Conservation (phyloP, 305 asterid species). For the Fraxinus albicans region DNA sequence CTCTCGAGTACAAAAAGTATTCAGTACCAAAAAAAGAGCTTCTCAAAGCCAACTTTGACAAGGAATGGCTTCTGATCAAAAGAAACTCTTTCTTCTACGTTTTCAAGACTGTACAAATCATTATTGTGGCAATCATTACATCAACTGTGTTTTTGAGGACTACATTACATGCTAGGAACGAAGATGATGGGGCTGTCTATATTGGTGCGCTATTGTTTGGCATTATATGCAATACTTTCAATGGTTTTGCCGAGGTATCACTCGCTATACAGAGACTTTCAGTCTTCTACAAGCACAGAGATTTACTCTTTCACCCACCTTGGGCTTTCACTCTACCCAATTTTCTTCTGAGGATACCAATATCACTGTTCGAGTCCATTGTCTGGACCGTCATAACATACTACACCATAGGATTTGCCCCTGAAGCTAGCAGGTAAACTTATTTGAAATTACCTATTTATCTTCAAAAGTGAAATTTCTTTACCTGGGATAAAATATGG, state of each 20-base stretch:
- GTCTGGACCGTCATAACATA: slow-evolving; percentile 73
- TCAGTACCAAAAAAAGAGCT: slow-evolving; percentile 59
- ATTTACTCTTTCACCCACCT: slow-evolving; percentile 76
- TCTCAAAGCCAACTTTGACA: slow-evolving; percentile 65
- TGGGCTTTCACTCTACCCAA: slow-evolving; percentile 77
- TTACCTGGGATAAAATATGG: not conserved
- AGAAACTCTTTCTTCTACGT: slow-evolving; percentile 72
- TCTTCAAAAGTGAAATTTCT: not conserved
- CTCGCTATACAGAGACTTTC: slow-evolving; percentile 72
- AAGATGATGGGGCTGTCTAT: slow-evolving; percentile 55
- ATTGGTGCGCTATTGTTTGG: slow-evolving; percentile 64
- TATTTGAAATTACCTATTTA: not conserved
- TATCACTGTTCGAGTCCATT: slow-evolving; percentile 57
- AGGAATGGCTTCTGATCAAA: slow-evolving; percentile 80
- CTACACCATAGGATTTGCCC: slow-evolving; percentile 82
- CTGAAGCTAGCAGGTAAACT: slow-evolving; percentile 67
- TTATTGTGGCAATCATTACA: slow-evolving; percentile 56
- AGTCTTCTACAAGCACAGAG: slow-evolving; percentile 85
- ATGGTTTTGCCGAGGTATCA: slow-evolving; percentile 68
- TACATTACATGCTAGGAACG: slow-evolving; percentile 48
- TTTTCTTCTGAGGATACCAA: slow-evolving; percentile 66
- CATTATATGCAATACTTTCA: slow-evolving; percentile 62
- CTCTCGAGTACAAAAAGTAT: slow-evolving; percentile 60
- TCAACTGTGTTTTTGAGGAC: slow-evolving; percentile 66
- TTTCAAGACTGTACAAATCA: slow-evolving; percentile 72